Evolutionary conservation across 139 green algal genomes (phyloP).

Genomic region (Diplosphaera chodatii): DNA sequence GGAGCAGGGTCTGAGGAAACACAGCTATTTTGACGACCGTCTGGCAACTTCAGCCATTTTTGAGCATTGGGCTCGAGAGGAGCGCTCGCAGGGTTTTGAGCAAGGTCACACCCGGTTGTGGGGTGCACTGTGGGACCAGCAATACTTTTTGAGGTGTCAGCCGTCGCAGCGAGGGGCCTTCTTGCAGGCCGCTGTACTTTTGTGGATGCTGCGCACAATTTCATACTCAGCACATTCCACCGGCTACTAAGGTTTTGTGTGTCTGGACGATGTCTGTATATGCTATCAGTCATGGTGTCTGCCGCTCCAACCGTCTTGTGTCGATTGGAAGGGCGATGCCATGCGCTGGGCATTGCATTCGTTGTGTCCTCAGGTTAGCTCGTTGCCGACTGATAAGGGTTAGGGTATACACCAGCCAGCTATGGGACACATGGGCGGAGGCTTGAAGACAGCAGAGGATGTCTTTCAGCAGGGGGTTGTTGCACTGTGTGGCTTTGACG

Average conservation of each 20-base stretch:
- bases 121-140: no score
- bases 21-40: neutral
- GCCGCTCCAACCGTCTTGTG: neutral
- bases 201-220: neutral
- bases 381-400: neutral
- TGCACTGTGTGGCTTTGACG: no score
- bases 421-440: conserved; percentile 41
- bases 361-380: neutral
- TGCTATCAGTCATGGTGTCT: neutral
- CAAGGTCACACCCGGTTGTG: neutral
- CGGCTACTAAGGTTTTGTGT: neutral
- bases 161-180: no score
- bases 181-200: neutral
- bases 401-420: conserved; percentile 41
- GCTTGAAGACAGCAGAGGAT: no score
- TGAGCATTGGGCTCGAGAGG: neutral
- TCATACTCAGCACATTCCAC: neutral
- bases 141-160: no score
- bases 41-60: neutral
- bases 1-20: no score
- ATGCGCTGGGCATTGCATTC: neutral
- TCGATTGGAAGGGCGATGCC: no score
- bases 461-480: no score
- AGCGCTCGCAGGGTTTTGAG: neutral
- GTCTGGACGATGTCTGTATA: neutral